Percentiles rank a stretch among this genome's conserved stretches.
These are phyloP conservation scores for Candida hispaniensis DNA, from an alignment of 805 yeast species.

Conservation along the genomic window DNA sequence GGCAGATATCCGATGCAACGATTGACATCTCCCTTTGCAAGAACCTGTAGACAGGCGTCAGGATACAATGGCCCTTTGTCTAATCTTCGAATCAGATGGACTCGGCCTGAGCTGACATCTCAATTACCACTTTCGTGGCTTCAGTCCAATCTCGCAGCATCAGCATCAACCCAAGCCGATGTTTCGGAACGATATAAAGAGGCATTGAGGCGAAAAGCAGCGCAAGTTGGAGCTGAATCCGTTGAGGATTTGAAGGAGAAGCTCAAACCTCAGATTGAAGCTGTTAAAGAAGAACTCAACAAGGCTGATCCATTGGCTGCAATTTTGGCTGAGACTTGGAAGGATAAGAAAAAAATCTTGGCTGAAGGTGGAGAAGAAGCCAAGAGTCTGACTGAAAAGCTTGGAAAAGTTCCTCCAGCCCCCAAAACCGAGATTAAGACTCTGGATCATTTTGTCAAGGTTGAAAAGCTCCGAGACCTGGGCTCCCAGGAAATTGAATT, in stretches of 20 bases:
- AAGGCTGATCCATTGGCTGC: constrained; percentile 47
- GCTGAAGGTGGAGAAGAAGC: constrained; percentile 22
- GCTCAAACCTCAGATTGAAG: constrained; percentile 49
- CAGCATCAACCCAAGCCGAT: constrained; percentile 23
- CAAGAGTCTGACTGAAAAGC: constrained; percentile 20
- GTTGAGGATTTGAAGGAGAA: constrained; percentile 53
- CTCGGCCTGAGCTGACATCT: constrained; percentile 8
- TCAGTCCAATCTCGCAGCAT: not conserved
- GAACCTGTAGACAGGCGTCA: constrained; percentile 10
- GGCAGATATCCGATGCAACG: not conserved
- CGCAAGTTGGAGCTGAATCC: constrained; percentile 34
- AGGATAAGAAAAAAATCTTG: constrained; percentile 1
- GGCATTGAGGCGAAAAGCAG: constrained; percentile 34
- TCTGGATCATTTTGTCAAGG: constrained; percentile 57
- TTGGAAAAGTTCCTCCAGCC: constrained; percentile 30
- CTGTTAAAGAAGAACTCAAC: constrained; percentile 44
- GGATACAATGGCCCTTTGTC: constrained; percentile 11
- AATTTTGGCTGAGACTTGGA: constrained; percentile 9
- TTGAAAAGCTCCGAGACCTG: constrained; percentile 50
- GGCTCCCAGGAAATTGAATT: constrained; percentile 56
- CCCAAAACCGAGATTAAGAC: constrained; percentile 44
- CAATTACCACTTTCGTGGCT: not conserved
- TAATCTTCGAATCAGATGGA: constrained; percentile 12
- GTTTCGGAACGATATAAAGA: constrained; percentile 33
- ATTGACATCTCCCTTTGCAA: not conserved